These are phyloP conservation scores for Stagonosporopsis tanaceti DNA, from an alignment of 2,329 filamentous ascomycete genomes.

Conservation along the genomic window DNA sequence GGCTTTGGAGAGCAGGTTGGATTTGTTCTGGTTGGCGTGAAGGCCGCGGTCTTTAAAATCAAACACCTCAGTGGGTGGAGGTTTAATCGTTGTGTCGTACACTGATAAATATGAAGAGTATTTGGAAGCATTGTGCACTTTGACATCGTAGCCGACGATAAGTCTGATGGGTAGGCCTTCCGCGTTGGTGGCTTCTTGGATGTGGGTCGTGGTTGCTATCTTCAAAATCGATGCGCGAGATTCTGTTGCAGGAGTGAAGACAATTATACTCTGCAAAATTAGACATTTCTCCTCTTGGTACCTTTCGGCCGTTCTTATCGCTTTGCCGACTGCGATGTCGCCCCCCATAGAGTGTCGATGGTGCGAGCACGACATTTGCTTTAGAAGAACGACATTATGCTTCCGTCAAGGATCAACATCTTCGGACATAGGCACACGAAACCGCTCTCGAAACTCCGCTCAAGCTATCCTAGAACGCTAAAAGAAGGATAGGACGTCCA, in stretches of 20 bases:
- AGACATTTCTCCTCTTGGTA: not conserved
- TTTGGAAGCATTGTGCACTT: slow-evolving; percentile 39
- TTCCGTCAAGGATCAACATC: slow-evolving; percentile 31
- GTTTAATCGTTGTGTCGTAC: slow-evolving; percentile 48
- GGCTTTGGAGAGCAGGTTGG: slow-evolving; percentile 49
- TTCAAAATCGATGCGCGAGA: not conserved
- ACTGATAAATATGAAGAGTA: slow-evolving; percentile 49
- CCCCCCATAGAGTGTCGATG: not conserved
- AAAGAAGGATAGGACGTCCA: not conserved
- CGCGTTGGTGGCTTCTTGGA: slow-evolving; percentile 29
- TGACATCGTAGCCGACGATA: slow-evolving; percentile 31
- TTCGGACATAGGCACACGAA: slow-evolving; percentile 30
- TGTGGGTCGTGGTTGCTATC: slow-evolving; percentile 25
- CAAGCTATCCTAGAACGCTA: not conserved
- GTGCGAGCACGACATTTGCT: slow-evolving; percentile 34
- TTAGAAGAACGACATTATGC: slow-evolving; percentile 4
- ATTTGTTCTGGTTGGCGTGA: slow-evolving; percentile 54
- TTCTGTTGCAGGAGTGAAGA: not conserved
- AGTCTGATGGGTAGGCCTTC: slow-evolving; percentile 33
- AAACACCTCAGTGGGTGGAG: slow-evolving; percentile 52
- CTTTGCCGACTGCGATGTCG: not conserved
- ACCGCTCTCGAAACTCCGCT: not conserved
- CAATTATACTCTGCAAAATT: not conserved
- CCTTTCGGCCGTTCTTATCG: not conserved
- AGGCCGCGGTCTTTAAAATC: slow-evolving; percentile 53